These are phyloP conservation scores for Ascochyta koolunga DNA, from an alignment of 2,329 filamentous ascomycete genomes.

Conservation along the genomic window DNA sequence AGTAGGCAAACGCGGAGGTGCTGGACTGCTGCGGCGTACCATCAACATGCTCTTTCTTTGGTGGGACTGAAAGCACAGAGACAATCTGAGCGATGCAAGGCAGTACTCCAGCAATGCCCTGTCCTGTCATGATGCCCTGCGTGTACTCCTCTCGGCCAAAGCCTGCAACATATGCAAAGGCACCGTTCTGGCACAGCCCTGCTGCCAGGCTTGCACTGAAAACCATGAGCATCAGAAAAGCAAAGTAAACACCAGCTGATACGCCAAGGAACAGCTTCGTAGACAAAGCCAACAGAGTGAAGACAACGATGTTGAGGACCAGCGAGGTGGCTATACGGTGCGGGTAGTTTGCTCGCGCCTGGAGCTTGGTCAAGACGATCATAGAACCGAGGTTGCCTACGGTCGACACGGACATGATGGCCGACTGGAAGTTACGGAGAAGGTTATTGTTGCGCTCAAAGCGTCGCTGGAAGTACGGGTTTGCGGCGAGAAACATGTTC, in stretches of 20 bases:
- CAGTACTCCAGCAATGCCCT: slow-evolving; percentile 88
- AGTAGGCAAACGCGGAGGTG: slow-evolving; percentile 85
- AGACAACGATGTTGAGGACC: slow-evolving; percentile 76
- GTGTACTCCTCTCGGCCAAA: slow-evolving; percentile 90
- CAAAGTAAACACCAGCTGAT: slow-evolving; percentile 72
- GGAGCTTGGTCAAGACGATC: slow-evolving; percentile 77
- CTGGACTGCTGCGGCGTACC: slow-evolving; percentile 52
- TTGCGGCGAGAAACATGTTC: slow-evolving; percentile 98
- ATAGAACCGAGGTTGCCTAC: slow-evolving; percentile 79
- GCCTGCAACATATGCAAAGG: slow-evolving; percentile 87
- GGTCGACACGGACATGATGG: slow-evolving; percentile 85
- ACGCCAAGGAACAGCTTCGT: slow-evolving; percentile 71
- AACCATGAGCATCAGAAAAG: slow-evolving; percentile 82
- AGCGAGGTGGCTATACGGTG: slow-evolving; percentile 82
- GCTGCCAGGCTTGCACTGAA: slow-evolving; percentile 79
- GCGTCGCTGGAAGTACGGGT: slow-evolving; percentile 87
- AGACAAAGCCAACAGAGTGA: slow-evolving; percentile 78
- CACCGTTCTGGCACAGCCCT: slow-evolving; percentile 88
- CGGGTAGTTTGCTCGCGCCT: slow-evolving; percentile 84
- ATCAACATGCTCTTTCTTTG: slow-evolving; percentile 51
- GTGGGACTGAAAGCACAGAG: slow-evolving; percentile 73
- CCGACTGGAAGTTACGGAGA: slow-evolving; percentile 82
- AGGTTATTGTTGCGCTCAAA: slow-evolving; percentile 76
- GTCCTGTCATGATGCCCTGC: slow-evolving; percentile 94
- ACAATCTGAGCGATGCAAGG: slow-evolving; percentile 87